Evolutionary conservation across 805 yeast species (phyloP), one percentile per base, ranked within the genome.

Genomic region (Kazachstania psychrophila): DNA sequence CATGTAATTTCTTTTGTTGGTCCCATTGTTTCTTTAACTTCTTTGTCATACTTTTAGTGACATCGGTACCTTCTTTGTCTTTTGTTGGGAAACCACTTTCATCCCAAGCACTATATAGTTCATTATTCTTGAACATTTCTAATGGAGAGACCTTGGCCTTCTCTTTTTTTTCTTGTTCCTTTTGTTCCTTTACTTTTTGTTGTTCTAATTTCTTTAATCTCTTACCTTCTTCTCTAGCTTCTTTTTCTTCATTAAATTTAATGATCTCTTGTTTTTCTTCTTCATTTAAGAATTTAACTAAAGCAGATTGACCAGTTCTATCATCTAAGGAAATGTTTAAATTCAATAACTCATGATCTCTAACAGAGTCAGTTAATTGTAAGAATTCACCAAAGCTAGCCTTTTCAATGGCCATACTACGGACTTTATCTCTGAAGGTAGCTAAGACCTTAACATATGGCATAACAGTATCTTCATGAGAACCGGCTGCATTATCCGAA

Each of bases 241-340:
- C 72, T 49, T 72, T 72, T 47, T 75, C 75, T 43, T 69, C 66
- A 44, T 81, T 81, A 31, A 64, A 56, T 22, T 57, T 57, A 11
- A 81, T 49, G 29, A 84, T 66, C 41, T 80, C 89, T 26, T 65
- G 68, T 55, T 73, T 75, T 56, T 89, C 97, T 23, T 67, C 70
- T 6, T 65, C 73, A 36, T 73, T 77, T 45, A 92, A 66, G 49
- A 89, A 81, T 60, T 92, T 92, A 31, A 92, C 71, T 42, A 92
- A 69, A 0, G 96, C 88, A n/a, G 77, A 70, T 49, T 72, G 75
- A 3, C 79, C 87, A 41, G 72, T 80, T 51, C 96, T 76, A 61
- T 92, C 98, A 56, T 89, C 97, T 38, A 92, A 66, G 1, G 94
- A 76, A 28, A 92, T 80, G 20, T 94, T 92, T 43, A 87, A 64